Evolutionary conservation across 768 basidiomycete species (phyloP).

Genomic region (Tricholoma bakamatsutake): DNA sequence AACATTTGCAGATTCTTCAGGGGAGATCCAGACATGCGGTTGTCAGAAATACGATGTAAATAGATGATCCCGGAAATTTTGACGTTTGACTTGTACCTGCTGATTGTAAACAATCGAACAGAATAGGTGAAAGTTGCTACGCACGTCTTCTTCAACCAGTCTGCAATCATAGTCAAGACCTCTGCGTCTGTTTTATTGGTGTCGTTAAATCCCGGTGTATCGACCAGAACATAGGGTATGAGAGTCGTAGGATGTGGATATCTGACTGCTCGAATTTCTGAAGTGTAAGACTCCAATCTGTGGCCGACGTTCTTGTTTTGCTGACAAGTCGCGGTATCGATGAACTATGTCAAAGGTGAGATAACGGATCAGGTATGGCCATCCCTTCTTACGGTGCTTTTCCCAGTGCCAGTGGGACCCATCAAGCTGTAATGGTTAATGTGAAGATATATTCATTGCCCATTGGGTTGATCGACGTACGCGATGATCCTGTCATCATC

Average conservation of each 20-base stretch:
- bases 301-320: slow-evolving; percentile 12
- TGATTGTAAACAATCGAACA: neutral
- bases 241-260: slow-evolving; percentile 11
- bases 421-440: slow-evolving; percentile 9
- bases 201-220: slow-evolving; percentile 22
- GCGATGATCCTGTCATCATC: slow-evolving; percentile 11
- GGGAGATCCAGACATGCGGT: slow-evolving; percentile 37
- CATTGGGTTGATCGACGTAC: slow-evolving; percentile 3
- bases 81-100: slow-evolving; percentile 21
- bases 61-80: slow-evolving; percentile 26
- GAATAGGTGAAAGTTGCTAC: neutral
- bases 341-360: slow-evolving; percentile 15
- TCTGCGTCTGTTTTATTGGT: slow-evolving; percentile 16
- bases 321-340: slow-evolving; percentile 18
- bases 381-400: slow-evolving; percentile 12
- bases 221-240: slow-evolving; percentile 15
- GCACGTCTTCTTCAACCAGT: slow-evolving; percentile 18
- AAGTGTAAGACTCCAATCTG: slow-evolving; percentile 15
- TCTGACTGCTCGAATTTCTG: slow-evolving; percentile 16
- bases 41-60: slow-evolving; percentile 27
- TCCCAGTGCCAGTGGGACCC: slow-evolving; percentile 18
- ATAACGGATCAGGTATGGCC: neutral
- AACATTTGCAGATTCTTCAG: slow-evolving; percentile 45
- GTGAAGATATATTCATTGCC: neutral
- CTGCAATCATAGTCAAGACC: slow-evolving; percentile 15